Conservation (phyloP, 192 early-diverging fungal genomes). For the Funneliformis mosseae region DNA sequence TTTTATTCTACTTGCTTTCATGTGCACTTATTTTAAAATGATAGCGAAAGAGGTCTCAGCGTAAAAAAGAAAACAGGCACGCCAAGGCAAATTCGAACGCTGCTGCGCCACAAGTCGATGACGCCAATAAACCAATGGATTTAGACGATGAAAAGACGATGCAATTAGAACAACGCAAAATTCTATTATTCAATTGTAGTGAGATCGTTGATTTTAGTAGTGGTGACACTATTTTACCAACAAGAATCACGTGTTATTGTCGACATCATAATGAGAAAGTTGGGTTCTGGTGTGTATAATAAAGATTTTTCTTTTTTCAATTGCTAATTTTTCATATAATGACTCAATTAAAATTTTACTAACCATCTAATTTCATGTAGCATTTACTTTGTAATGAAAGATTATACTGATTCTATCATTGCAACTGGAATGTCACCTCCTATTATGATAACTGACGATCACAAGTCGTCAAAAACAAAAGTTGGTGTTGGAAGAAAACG, state of each 20-base stretch:
- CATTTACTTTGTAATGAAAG: constrained; percentile 78
- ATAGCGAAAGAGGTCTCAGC: constrained; percentile 65
- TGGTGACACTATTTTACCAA: constrained; percentile 87
- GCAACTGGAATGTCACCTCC: constrained; percentile 85
- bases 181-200: constrained; percentile 87
- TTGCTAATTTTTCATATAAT: neutral
- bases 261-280: constrained; percentile 92
- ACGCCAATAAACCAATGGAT: constrained; percentile 27
- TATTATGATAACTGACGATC: constrained; percentile 97
- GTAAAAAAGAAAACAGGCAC: constrained; percentile 58
- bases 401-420: constrained; percentile 64
- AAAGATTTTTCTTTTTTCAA: no score
- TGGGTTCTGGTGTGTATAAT: constrained; percentile 74
- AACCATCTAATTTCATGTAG: constrained; percentile 30
- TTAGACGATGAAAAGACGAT: constrained; percentile 65
- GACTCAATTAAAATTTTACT: constrained; percentile 13
- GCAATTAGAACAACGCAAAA: constrained; percentile 73
- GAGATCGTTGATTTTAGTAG: constrained; percentile 85
- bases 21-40: neutral
- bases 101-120: constrained; percentile 13
- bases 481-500: constrained; percentile 9
- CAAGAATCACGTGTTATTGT: constrained; percentile 96
- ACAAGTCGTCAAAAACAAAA: constrained; percentile 80
- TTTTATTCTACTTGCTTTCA: neutral
- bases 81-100: constrained; percentile 37